Evolutionary conservation across 176 grass and related monocot species (phyloP), one percentile per base, ranked within the genome.

Genomic region (Aegilops sharonensis): DNA sequence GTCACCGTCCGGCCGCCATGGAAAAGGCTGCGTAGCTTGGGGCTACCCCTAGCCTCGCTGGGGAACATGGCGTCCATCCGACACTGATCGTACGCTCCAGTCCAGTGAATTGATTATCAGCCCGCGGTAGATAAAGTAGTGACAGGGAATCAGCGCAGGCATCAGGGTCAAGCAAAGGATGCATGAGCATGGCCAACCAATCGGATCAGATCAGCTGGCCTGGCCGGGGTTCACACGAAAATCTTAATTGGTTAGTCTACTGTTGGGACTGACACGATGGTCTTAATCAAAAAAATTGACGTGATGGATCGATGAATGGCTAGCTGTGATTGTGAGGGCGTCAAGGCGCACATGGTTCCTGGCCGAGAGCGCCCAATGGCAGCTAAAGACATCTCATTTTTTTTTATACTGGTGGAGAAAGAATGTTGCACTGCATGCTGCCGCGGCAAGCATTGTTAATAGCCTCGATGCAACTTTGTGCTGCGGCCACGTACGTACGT

Each of bases 21-120:
- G 80, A 88, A 78, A 78, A 52, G 52, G 43, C 17, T 36, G 35
- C 50, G 4, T 71, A 59, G 56, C 56, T 59, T 59, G 56, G 54
- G 54, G 56, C 71, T 79, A 69, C 71, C 75, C 75, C 79, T 77
- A 59, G 56, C 56, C 20, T 59, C 4, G 43, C 5, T 52, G 63
- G 87, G 73, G 64, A 70, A 59, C 86, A 68, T 88, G 35, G 47
- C 34, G 23, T 77, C 69, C 23, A 30, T 34, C 9, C 27, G 6
- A 48, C 29, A 67, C 1, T 7, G 40, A 74, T n/a, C 17, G 1
- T 64, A 17, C 45, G 15, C 68, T 24, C 32, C 20, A 24, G 48
- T 18, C 32, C 20, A 24, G 48, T 18, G 67, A 17, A 8, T 30
- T 83, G 56, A 59, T 72, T 36, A 32, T 72, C 10, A 14, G 15